Percentiles rank a stretch among this genome's conserved stretches.
Evolutionary conservation across 2,329 filamentous ascomycete genomes (phyloP).

Genomic region (Mollisiaceae sp.): DNA sequence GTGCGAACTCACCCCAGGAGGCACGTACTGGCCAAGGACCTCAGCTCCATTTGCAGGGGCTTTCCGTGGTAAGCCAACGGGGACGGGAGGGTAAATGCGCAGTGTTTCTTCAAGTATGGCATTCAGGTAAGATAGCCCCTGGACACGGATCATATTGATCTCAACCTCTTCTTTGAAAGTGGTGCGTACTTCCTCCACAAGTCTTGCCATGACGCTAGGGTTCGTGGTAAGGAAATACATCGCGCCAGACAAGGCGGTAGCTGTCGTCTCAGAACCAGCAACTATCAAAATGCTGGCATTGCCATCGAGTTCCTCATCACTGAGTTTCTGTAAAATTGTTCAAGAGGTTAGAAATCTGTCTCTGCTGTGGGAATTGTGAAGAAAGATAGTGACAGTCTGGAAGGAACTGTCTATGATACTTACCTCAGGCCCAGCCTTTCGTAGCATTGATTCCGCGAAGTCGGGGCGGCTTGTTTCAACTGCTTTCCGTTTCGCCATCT

Average conservation of each 20-base stretch:
- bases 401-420: too few species aligned
- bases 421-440: not conserved
- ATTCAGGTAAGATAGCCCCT: not conserved
- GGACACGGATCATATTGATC: not conserved
- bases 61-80: not conserved
- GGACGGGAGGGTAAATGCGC: conserved; percentile 14
- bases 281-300: conserved; percentile 7
- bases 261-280: conserved; percentile 16
- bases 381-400: too few species aligned
- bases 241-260: conserved; percentile 3
- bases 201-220: not conserved
- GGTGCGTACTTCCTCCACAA: conserved; percentile 7
- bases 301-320: not conserved
- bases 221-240: conserved; percentile 5
- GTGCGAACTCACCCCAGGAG: not conserved
- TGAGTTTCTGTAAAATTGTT: not conserved
- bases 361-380: too few species aligned
- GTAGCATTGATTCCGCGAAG: not conserved
- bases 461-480: not conserved
- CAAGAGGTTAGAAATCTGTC: too few species aligned
- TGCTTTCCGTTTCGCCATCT: not conserved
- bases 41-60: not conserved
- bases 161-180: not conserved
- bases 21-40: conserved; percentile 10
- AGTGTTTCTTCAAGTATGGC: conserved; percentile 13